phyloP scores from a whole-genome alignment of 192 early-diverging fungal genomes.

The Coemansia sp. region DNA sequence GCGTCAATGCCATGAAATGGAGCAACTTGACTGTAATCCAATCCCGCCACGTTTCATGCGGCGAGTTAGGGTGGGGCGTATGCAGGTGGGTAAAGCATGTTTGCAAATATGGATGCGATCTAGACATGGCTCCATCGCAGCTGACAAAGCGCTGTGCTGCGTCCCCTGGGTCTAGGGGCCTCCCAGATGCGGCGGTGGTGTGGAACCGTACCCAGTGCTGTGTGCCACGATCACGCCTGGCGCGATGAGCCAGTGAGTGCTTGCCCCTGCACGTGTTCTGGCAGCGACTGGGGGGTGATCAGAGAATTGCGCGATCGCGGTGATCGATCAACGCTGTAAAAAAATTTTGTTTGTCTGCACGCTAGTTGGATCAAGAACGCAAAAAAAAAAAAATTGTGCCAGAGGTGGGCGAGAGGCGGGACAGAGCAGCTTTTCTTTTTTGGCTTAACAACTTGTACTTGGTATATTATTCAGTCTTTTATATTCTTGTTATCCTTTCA shows the following conservation, averaged over 20 bases:
- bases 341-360: conserved; percentile 1
- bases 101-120: not conserved
- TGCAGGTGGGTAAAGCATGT: not conserved
- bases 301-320: not conserved
- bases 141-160: not conserved
- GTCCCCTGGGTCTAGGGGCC: not conserved
- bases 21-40: not conserved
- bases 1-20: not conserved
- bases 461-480: not conserved
- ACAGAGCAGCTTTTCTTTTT: not conserved
- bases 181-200: not conserved
- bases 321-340: not conserved
- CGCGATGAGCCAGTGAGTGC: not conserved
- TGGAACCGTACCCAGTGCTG: not conserved
- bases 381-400: not conserved
- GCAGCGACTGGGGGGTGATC: not conserved
- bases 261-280: not conserved
- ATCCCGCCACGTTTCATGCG: conserved; percentile 3
- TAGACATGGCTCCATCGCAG: not conserved
- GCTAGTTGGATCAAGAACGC: not conserved
- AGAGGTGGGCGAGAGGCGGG: not conserved
- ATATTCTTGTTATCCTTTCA: not conserved
- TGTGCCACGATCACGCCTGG: not conserved
- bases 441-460: not conserved
- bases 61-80: not conserved